A percentile compares a stretch with the other conserved stretches of the same genome.
Conservation (phyloP, 805 yeast genomes). For the Candida maris region DNA sequence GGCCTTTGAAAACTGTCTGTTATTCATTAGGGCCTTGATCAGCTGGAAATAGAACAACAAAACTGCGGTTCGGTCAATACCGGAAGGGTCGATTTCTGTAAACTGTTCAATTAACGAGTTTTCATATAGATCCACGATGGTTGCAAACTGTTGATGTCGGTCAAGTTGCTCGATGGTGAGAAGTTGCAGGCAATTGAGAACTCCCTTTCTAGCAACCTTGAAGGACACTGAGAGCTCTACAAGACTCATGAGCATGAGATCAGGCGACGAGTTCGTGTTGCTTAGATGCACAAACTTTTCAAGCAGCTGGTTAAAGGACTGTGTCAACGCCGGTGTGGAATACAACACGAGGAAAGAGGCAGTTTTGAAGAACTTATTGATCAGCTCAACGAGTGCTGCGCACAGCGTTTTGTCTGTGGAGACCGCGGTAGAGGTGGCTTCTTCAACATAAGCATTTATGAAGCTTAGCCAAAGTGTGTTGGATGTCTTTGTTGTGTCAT, state of each 20-base stretch:
- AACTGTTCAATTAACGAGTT: conserved; percentile 4
- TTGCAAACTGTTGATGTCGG: background rate
- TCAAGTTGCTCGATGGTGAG: conserved; percentile 8
- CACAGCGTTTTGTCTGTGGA: conserved; percentile 1
- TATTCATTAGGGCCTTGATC: conserved; percentile 18
- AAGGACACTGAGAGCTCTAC: conserved; percentile 1
- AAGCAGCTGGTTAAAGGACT: conserved; percentile 10
- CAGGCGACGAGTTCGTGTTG: conserved; percentile 1
- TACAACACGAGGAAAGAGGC: conserved; percentile 6
- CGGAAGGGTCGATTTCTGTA: conserved; percentile 13
- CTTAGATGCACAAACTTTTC: conserved; percentile 3
- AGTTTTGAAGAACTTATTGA: conserved; percentile 7
- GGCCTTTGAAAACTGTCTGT: conserved; percentile 15
- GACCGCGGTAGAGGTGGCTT: conserved; percentile 1
- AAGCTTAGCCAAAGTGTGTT: conserved; percentile 12
- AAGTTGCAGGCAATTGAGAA: conserved; percentile 8
- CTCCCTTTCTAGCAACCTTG: conserved; percentile 1
- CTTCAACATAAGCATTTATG: conserved; percentile 8
- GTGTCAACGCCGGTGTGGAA: background rate
- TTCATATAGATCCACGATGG: conserved; percentile 5
- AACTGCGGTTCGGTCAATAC: conserved; percentile 9
- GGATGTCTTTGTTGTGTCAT: conserved; percentile 4
- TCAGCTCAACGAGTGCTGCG: conserved; percentile 7
- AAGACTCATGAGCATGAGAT: conserved; percentile 6
- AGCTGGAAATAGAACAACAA: conserved; percentile 17